Evolutionary conservation across 768 basidiomycete genomes (phyloP), one percentile per base, ranked within the genome.

Genomic region (Naganishia vaughanmartiniae): DNA sequence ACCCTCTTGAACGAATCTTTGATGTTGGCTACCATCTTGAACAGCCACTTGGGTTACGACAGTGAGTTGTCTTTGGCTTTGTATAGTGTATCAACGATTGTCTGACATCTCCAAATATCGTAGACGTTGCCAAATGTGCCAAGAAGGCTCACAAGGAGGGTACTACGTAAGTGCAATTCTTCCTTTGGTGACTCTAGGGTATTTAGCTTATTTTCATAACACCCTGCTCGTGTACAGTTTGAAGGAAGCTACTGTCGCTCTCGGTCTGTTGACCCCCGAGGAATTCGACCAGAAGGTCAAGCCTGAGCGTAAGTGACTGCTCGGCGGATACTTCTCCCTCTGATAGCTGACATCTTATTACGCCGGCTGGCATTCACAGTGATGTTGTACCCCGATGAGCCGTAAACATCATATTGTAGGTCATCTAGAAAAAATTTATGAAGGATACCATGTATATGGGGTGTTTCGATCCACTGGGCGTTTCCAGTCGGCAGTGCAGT

Each of bases 131-230:
- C 60, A 93, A 91, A 83, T 92, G 91, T 78, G 96, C 96, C 33
- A 99, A 99, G 87, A 98, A 98, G 82, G 96, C 96, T n/a, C 96
- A 98, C 85, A 92, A 90, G 81, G 93, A 99, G 83, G 96, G 96
- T 31, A 91, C 89, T 58, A 98, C 96, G 71, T 80, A 69, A 77
- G 79, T 76, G 12, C 5, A 28, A 12, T 63, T n/a, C n/a, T 24
- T 31, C 4, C 11, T 24, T 31, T 26, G 21, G 31, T 28, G 12
- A 4, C 6, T 42, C 36, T 3, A 26, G 39, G 28, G 36, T 6
- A 3, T n/a, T 5, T 6, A 42, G 17, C 31, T 46, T 1, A 36
- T 3, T 21, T 14, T 51, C 7, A 51, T 12, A n/a, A 51, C 2
- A 51, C 28, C 48, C 9, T 66, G 17, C 48, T 39, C 4, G 14